Evolutionary conservation across 371 early-diverging fungal genomes (phyloP), one percentile per base, ranked within the genome.

Genomic region (Rhizopus sp.): DNA sequence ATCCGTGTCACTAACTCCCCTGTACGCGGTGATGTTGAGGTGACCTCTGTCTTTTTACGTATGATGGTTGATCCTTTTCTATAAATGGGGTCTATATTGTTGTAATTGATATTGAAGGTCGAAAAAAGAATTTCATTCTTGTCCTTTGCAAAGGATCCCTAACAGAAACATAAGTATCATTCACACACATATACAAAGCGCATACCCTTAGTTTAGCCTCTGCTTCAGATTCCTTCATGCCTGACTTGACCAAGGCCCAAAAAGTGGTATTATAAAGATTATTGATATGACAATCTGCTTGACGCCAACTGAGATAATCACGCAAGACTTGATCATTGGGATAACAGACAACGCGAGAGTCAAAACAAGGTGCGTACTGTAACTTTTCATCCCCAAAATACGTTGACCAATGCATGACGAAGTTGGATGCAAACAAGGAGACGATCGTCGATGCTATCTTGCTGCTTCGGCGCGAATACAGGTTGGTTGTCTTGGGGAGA

Each of bases 241-340:
- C 90, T 37, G 78, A 66, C 3, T 57, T 42, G 9, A 97, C 97
- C 45, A 98, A 73, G 6, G 87, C 77, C 97, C 97, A 97, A 72
- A 96, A 96, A 4, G 90, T 86, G 0, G 96, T 94, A 68, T 98
- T 97, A 73, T 95, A 96, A 50, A 95, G 66, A 61, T 92, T 91
- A 65, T 93, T 93, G 64, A 91, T 91, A 62, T 90, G 93, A 81
- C 94, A 95, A 69, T 98, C 98, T 7, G 88, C 97, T 71, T 97
- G 97, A 34, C 98, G 77, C 97, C 98, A 98, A 45, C 83, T 72
- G 41, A 98, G 75, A 70, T 98, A 98, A 72, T 98, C 97, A 57
- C 90, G 81, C 57, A 98, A 54, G 35, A 88, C 86, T 35, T 85
- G 68, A 40, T 86, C 84, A 4, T 86, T 81, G 5, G 98, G 97